A percentile compares a stretch with the other conserved stretches of the same genome.
phyloP scores from a whole-genome alignment of 768 basidiomycete species.

The Butyriboletus loyo region DNA sequence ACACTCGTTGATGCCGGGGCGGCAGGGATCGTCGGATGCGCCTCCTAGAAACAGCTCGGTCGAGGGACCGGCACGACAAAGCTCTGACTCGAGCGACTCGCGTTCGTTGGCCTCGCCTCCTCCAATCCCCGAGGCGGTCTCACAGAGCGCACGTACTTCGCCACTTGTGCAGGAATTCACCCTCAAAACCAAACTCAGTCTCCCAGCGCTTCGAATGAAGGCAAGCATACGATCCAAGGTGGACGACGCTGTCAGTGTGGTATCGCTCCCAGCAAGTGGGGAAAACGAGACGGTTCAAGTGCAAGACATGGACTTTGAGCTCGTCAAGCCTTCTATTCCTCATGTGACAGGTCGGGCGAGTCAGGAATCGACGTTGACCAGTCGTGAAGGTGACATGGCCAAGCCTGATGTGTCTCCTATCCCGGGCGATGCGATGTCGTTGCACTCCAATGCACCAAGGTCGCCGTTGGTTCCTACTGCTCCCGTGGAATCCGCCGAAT shows the following conservation, averaged over 20 bases:
- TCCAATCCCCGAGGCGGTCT: constrained; percentile 37
- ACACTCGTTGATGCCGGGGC: constrained; percentile 8
- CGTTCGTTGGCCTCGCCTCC: constrained; percentile 41
- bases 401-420: constrained; percentile 19
- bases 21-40: constrained; percentile 18
- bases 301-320: constrained; percentile 79
- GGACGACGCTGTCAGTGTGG: constrained; percentile 31
- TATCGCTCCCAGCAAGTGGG: constrained; percentile 21
- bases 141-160: constrained; percentile 27
- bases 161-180: constrained; percentile 29
- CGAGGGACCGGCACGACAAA: constrained; percentile 19
- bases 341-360: constrained; percentile 43
- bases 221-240: constrained; percentile 23
- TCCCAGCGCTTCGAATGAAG: constrained; percentile 60
- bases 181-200: constrained; percentile 61
- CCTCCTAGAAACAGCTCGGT: constrained; percentile 16
- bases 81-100: constrained; percentile 30
- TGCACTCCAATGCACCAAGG: constrained; percentile 32
- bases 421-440: constrained; percentile 43
- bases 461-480: constrained; percentile 21
- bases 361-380: constrained; percentile 49
- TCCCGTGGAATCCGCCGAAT: constrained; percentile 19
- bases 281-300: constrained; percentile 66
- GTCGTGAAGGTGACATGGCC: constrained; percentile 20
- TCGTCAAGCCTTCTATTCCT: constrained; percentile 60